Percentiles rank a stretch among this genome's conserved stretches.
Conservation (phyloP, 2,329 filamentous ascomycete species). For the Ceratocystis variospora region DNA sequence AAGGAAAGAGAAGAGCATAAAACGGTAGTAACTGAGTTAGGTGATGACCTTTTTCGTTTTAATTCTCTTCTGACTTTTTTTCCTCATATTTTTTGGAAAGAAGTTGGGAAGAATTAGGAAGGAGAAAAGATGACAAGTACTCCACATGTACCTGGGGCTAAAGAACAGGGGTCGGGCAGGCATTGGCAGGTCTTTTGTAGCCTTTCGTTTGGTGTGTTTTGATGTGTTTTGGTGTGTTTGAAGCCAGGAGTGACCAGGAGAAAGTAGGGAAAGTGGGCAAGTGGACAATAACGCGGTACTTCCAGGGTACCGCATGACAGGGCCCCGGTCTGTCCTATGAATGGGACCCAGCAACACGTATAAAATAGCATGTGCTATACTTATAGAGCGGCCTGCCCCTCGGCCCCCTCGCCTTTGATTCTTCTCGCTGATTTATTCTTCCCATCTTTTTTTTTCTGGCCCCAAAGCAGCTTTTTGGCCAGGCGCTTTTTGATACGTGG, state of each 20-base stretch:
- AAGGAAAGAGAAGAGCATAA: conserved; percentile 4
- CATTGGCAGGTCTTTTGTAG: conserved; percentile 2
- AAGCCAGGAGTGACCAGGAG: background rate
- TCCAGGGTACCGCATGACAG: conserved; percentile 12
- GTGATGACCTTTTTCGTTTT: background rate
- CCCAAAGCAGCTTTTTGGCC: conserved; percentile 4
- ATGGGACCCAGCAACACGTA: conserved; percentile 26
- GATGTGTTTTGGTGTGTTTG: background rate
- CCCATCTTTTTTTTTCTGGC: conserved; percentile 13
- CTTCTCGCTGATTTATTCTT: conserved; percentile 17
- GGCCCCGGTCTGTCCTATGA: conserved; percentile 5
- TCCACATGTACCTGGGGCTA: conserved; percentile 17
- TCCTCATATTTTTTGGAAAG: conserved; percentile 4
- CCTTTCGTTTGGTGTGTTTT: no score
- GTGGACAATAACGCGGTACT: conserved; percentile 10
- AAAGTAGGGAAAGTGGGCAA: background rate
- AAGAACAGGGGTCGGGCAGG: conserved; percentile 9
- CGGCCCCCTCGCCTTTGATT: conserved; percentile 22
- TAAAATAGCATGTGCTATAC: conserved; percentile 34
- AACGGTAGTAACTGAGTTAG: background rate
- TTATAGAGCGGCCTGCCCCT: conserved; percentile 34
- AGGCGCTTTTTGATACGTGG: conserved; percentile 9
- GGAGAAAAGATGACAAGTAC: conserved; percentile 14
- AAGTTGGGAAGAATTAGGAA: no score
- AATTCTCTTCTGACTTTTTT: conserved; percentile 1